phyloP scores from a whole-genome alignment of 371 early-diverging fungal genomes.

The Mortierella sp. region DNA sequence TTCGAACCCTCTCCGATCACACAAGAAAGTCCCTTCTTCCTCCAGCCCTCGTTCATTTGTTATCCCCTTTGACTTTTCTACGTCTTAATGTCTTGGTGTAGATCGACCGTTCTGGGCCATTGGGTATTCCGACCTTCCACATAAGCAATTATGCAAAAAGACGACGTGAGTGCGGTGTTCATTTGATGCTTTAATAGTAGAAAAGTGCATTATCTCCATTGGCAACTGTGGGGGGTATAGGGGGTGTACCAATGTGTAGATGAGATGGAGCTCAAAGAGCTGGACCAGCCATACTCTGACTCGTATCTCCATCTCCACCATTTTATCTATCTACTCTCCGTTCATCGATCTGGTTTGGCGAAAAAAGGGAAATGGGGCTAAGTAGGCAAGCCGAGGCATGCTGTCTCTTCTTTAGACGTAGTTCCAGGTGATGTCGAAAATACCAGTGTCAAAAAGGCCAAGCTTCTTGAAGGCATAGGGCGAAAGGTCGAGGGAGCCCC shows the following conservation, averaged over 20 bases:
- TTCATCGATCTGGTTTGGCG: neutral
- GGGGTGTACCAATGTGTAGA: neutral
- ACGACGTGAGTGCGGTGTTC: neutral
- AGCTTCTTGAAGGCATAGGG: slow-evolving; percentile 29
- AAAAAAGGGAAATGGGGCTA: neutral
- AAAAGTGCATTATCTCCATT: neutral
- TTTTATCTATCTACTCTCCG: neutral
- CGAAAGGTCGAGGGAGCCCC: slow-evolving; percentile 23
- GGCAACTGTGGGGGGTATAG: neutral
- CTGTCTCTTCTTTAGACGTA: slow-evolving; percentile 16
- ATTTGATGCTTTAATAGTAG: neutral
- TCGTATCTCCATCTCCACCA: neutral
- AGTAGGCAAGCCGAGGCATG: neutral
- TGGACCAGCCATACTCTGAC: neutral
- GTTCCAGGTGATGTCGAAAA: slow-evolving; percentile 22
- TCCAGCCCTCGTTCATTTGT: neutral
- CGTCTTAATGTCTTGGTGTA: neutral
- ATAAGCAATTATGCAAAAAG: neutral
- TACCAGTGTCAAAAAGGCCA: slow-evolving; percentile 14
- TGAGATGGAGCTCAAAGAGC: neutral
- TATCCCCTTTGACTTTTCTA: neutral
- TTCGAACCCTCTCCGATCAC: neutral
- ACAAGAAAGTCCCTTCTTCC: neutral
- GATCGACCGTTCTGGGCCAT: slow-evolving; percentile 7
- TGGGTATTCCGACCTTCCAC: neutral